These are phyloP conservation scores for Asclepias syriaca DNA, from an alignment of 257 asterid genomes.

Conservation along the genomic window DNA sequence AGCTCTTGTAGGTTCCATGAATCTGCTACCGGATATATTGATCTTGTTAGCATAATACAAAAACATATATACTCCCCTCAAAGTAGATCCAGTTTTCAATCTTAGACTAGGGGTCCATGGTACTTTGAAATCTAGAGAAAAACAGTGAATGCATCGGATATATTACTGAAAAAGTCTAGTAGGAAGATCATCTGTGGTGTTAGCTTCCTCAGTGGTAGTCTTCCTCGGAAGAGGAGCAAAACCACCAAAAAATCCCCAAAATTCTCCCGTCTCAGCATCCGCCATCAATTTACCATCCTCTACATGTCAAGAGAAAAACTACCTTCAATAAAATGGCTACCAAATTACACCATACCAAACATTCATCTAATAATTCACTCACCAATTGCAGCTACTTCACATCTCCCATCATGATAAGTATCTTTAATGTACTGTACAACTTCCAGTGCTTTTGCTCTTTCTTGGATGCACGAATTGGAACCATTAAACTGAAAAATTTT, in stretches of 20 bases:
- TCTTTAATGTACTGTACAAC: slow-evolving; percentile 96
- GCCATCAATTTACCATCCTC: slow-evolving; percentile 99
- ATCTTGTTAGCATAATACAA: background rate
- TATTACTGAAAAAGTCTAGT: slow-evolving; percentile 73
- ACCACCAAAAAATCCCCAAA: slow-evolving; percentile 99
- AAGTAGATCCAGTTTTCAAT: background rate
- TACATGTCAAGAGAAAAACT: slow-evolving; percentile 30
- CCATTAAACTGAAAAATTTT: slow-evolving; percentile 96
- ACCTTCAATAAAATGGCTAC: slow-evolving; percentile 23
- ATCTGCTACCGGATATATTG: background rate
- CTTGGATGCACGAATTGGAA: slow-evolving; percentile 96
- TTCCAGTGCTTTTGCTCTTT: slow-evolving; percentile 98
- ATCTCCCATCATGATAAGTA: slow-evolving; percentile 92
- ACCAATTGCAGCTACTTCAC: slow-evolving; percentile 96
- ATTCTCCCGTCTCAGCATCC: slow-evolving; percentile 99
- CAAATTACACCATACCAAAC: slow-evolving; percentile 20
- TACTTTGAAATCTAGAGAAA: background rate
- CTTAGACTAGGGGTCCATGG: background rate
- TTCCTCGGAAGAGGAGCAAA: slow-evolving; percentile 99
- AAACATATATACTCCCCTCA: background rate
- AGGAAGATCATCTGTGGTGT: slow-evolving; percentile 37
- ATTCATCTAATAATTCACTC: slow-evolving; percentile 25
- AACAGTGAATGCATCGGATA: slow-evolving; percentile 16
- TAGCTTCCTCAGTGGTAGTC: slow-evolving; percentile 44
- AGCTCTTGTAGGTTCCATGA: background rate